Conservation (phyloP, 2,329 filamentous ascomycete genomes). For the Sporothrix pallida region DNA sequence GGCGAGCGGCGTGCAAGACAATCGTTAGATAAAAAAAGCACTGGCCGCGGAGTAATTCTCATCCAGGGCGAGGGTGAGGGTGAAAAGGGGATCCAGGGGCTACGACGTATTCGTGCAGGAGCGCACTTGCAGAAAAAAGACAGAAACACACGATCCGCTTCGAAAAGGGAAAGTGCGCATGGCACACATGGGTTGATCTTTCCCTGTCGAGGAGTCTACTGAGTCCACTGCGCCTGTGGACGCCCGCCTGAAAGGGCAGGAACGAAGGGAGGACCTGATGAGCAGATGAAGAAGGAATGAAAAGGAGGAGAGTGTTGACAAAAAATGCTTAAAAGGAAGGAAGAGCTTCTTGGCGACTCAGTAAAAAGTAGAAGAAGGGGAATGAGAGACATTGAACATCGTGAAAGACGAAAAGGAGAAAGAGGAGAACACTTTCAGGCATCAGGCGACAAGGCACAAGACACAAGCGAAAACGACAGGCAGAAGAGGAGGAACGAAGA, state of each 20-base stretch:
- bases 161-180: conserved; percentile 1
- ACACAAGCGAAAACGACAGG: neutral
- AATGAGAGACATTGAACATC: neutral
- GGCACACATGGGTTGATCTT: conserved; percentile 1
- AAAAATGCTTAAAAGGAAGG: neutral
- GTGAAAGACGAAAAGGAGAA: neutral
- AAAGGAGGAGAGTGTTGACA: neutral
- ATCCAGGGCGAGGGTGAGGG: neutral
- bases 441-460: neutral
- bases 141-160: neutral
- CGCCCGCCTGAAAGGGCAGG: neutral
- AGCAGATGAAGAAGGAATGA: neutral
- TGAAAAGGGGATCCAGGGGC: neutral
- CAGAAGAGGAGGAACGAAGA: too few species aligned
- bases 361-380: neutral
- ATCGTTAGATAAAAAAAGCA: neutral
- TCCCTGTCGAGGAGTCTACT: neutral
- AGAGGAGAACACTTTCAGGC: neutral
- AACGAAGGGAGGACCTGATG: neutral
- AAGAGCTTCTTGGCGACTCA: neutral
- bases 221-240: neutral
- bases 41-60: neutral
- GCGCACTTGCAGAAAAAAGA: neutral
- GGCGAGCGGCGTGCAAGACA: neutral
- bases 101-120: conserved; percentile 4